Evolutionary conservation across 495 filamentous ascomycete species (phyloP).

Genomic region (Xylaria curta): DNA sequence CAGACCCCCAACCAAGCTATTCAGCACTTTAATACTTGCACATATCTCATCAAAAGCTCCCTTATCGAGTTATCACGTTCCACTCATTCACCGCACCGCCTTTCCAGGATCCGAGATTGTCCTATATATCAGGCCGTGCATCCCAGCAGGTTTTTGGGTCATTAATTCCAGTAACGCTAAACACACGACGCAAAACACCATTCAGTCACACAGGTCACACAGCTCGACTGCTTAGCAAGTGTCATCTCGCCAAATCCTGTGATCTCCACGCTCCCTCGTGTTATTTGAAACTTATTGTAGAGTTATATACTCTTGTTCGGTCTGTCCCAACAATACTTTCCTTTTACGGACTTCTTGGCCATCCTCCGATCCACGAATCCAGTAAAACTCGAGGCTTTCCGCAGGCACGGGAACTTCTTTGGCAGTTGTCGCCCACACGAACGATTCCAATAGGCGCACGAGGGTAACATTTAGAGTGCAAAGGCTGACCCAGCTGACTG

Average conservation of each 20-base stretch:
- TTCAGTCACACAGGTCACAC: slow-evolving; percentile 29
- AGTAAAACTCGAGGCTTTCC: slow-evolving; percentile 23
- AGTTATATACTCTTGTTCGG: slow-evolving; percentile 4
- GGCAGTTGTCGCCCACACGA: slow-evolving; percentile 13
- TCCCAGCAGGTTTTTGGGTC: slow-evolving; percentile 28
- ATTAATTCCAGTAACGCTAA: slow-evolving; percentile 20
- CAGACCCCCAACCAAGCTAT: slow-evolving; percentile 19
- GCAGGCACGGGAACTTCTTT: slow-evolving; percentile 28
- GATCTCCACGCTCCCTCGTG: slow-evolving; percentile 15
- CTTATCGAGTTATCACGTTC: slow-evolving; percentile 11
- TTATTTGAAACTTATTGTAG: slow-evolving; percentile 10
- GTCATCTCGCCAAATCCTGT: slow-evolving; percentile 29
- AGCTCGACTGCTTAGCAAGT: background rate
- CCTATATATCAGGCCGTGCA: slow-evolving; percentile 29
- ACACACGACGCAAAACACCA: slow-evolving; percentile 1
- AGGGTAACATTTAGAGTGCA: slow-evolving; percentile 20
- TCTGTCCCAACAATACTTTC: slow-evolving; percentile 9
- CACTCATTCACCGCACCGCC: slow-evolving; percentile 14
- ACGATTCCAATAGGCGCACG: slow-evolving; percentile 1
- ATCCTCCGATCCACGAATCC: slow-evolving; percentile 20
- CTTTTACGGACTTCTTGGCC: slow-evolving; percentile 21
- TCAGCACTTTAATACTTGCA: slow-evolving; percentile 21
- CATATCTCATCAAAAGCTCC: slow-evolving; percentile 15
- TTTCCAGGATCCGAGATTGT: background rate
- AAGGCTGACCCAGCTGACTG: slow-evolving; percentile 27